Percentiles rank a stretch among this genome's conserved stretches.
These are phyloP conservation scores for Dispira parvispora DNA, from an alignment of 192 early-diverging fungal species.

Conservation along the genomic window DNA sequence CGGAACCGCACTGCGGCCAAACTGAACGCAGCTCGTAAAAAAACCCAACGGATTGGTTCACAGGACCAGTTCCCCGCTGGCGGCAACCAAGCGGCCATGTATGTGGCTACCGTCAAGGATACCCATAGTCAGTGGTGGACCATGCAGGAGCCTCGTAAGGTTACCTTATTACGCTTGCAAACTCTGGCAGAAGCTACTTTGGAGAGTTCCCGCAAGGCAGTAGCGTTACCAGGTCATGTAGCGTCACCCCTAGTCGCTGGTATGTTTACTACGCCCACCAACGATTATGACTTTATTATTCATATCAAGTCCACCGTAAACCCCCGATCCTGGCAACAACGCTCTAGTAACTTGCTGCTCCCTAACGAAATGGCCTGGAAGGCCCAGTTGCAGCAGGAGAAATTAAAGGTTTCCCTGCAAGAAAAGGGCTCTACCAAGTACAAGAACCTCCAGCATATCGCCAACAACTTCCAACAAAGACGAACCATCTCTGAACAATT, in stretches of 20 bases:
- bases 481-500: too few species aligned
- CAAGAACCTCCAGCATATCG: too few species aligned
- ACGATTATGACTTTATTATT: not conserved
- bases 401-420: too few species aligned
- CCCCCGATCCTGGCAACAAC: not conserved
- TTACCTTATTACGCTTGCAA: not conserved
- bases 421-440: too few species aligned
- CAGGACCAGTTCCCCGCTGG: not conserved
- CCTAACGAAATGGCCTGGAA: too few species aligned
- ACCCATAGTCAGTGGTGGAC: not conserved
- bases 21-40: not conserved
- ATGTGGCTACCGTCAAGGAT: not conserved
- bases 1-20: not conserved
- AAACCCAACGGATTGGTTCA: not conserved
- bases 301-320: not conserved
- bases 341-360: too few species aligned
- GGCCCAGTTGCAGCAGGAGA: too few species aligned
- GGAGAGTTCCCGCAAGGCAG: not conserved
- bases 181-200: not conserved
- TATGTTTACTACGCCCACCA: not conserved
- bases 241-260: not conserved
- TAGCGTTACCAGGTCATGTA: not conserved
- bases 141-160: not conserved
- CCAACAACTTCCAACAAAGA: too few species aligned
- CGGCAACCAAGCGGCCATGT: not conserved